Base-by-base conservation (phyloP, 1,139 yeast genomes). In the Spathaspora sp. region DNA sequence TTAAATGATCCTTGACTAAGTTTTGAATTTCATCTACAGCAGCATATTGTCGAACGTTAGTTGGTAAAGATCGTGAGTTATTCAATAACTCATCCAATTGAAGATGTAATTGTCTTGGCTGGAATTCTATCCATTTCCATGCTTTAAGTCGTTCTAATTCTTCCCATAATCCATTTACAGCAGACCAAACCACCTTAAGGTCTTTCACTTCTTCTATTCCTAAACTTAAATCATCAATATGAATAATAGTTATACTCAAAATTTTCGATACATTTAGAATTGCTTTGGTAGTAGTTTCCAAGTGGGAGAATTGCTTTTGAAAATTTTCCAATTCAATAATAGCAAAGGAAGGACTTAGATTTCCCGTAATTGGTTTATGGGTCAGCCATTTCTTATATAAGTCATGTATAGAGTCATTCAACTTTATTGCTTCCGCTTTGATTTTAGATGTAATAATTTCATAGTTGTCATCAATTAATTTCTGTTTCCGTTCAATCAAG, bases 11-110 rank as follows among this genome's bases (percentile, higher is more conserved):
- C 47, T 78, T 78, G 5, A 87, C 61, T 0, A 60, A 57, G 11
- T 64, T 65, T 52, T 82, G 83, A 26, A 85, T 71, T 38, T 78
- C 78, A 52, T 80, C 86, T 59, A 84, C 86, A 0, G 91, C 89
- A 1, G 83, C 70, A 58, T 87, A 86, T 52, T 84, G 90, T 7
- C 89, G 74, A 17, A 85, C 73, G 16, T 77, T 72, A 0, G 76
- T 65, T 0, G 95, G 88, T 65, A 84, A 71, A 0, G 76, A 59
- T 47, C 84, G 72, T 1, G 86, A 72, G 1, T 62, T 57, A 4
- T 67, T 64, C 1, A 82, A 52, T 8, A 86, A 59, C 0, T 70
- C 78, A 31, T 86, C 89, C 18, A 89, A 65, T 16, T 70, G 64
- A 16, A 64, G 65, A 38, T 84, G 72, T 2, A 87, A 53, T 1